phyloP scores from a whole-genome alignment of 2,329 filamentous ascomycete species.

The Claviceps pazoutovae region DNA sequence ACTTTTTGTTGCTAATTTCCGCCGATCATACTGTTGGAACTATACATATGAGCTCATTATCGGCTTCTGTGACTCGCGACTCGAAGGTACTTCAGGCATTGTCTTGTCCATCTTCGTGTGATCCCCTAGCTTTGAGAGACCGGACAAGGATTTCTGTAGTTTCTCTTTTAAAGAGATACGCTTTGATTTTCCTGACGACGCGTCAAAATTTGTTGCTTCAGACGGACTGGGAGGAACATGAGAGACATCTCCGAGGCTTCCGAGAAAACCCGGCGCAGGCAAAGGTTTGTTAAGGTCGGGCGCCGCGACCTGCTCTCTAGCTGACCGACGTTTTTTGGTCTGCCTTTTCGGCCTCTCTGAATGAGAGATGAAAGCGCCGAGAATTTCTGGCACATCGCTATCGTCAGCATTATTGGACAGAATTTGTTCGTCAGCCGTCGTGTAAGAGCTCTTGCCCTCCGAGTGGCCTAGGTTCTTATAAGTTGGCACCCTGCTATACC shows the following conservation, averaged over 20 bases:
- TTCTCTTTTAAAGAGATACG: conserved; percentile 2
- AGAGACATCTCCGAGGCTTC: background rate
- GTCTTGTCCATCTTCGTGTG: background rate
- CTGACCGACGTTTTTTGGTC: background rate
- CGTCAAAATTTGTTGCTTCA: background rate
- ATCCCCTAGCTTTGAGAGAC: conserved; percentile 1
- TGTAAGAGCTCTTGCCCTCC: conserved; percentile 14
- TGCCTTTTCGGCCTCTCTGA: background rate
- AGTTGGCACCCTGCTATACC: conserved; percentile 11
- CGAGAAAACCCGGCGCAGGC: background rate
- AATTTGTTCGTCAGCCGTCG: conserved; percentile 11
- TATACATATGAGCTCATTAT: background rate
- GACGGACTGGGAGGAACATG: background rate
- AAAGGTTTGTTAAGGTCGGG: conserved; percentile 1
- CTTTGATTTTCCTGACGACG: background rate
- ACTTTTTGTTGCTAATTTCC: background rate
- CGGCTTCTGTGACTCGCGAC: background rate
- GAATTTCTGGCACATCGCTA: background rate
- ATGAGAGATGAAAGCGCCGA: background rate
- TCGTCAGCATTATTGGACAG: background rate
- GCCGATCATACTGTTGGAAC: background rate
- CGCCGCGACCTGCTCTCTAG: background rate
- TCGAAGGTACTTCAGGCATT: background rate
- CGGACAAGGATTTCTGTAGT: conserved; percentile 4
- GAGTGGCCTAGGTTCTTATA: conserved; percentile 9